phyloP scores from a whole-genome alignment of 768 basidiomycete genomes.

The Serpula lacrymans region DNA sequence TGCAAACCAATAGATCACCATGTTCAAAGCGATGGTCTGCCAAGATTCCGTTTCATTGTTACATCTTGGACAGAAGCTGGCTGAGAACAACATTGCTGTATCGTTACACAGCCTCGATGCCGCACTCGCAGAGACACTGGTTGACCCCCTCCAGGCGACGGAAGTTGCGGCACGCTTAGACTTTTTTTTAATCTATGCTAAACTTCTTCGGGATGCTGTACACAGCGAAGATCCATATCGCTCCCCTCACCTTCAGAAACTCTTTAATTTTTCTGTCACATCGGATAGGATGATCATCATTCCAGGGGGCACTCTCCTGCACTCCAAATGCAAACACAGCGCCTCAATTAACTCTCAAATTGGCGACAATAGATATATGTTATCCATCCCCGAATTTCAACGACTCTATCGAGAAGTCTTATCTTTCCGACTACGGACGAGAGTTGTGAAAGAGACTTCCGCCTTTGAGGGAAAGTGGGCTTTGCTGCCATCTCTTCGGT shows the following conservation, averaged over 20 bases:
- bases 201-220: slow-evolving; percentile 23
- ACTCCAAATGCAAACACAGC: too few species aligned
- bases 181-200: slow-evolving; percentile 31
- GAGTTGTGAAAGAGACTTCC: slow-evolving; percentile 28
- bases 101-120: slow-evolving; percentile 42
- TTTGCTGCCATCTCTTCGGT: slow-evolving; percentile 32
- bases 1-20: too few species aligned
- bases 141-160: too few species aligned
- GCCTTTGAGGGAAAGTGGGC: slow-evolving; percentile 23
- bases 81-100: slow-evolving; percentile 25
- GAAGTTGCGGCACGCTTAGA: slow-evolving; percentile 25
- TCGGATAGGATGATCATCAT: slow-evolving; percentile 27
- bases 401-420: slow-evolving; percentile 14
- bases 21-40: slow-evolving; percentile 26
- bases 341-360: slow-evolving; percentile 2
- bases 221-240: slow-evolving; percentile 22
- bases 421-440: slow-evolving; percentile 17
- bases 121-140: slow-evolving; percentile 30
- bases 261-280: slow-evolving; percentile 30
- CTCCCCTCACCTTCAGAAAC: slow-evolving; percentile 17
- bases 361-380: slow-evolving; percentile 7
- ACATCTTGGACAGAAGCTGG: slow-evolving; percentile 27
- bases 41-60: slow-evolving; percentile 21
- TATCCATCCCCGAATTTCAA: slow-evolving; percentile 6
- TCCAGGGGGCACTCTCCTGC: slow-evolving; percentile 22